These are phyloP conservation scores for Leucocoprinus sp. DNA, from an alignment of 768 basidiomycete species.

Conservation along the genomic window DNA sequence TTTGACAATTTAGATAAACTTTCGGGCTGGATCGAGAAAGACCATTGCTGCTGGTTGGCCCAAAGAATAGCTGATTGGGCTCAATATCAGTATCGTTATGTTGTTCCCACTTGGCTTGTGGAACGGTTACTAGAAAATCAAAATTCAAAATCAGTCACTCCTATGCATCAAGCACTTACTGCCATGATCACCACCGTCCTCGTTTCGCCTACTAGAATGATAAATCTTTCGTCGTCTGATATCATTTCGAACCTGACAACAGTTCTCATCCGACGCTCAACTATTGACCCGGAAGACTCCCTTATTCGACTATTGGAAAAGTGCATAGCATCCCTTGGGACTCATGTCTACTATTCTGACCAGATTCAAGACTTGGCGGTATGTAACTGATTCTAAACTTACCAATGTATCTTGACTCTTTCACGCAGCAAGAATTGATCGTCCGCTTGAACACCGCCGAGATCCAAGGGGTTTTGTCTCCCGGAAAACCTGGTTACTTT, in stretches of 20 bases:
- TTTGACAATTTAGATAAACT: constrained; percentile 60
- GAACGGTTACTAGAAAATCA: constrained; percentile 64
- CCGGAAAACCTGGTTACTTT: constrained; percentile 22
- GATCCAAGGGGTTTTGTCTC: constrained; percentile 44
- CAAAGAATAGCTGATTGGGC: constrained; percentile 78
- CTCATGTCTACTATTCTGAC: constrained; percentile 92
- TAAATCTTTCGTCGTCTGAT: constrained; percentile 89
- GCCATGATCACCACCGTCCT: constrained; percentile 81
- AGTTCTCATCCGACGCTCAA: constrained; percentile 62
- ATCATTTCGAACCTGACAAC: constrained; percentile 72
- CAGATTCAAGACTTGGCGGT: constrained; percentile 88
- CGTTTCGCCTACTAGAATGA: constrained; percentile 70
- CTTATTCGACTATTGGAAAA: constrained; percentile 63
- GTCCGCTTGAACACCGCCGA: constrained; percentile 67
- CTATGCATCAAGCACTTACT: constrained; percentile 53
- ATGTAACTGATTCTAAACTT: constrained; percentile 15
- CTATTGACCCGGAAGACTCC: constrained; percentile 51
- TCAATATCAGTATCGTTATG: constrained; percentile 89
- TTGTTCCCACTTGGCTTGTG: constrained; percentile 77
- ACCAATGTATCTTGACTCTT: constrained; percentile 1
- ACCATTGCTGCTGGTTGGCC: constrained; percentile 79
- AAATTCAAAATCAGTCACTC: constrained; percentile 37
- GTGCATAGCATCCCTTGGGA: constrained; percentile 77
- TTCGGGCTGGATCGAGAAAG: constrained; percentile 55
- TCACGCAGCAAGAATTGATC: constrained; percentile 61